Percentiles rank a stretch among this genome's conserved stretches.
Conservation (phyloP, 345 rosid genomes). For the Eutrema yunnanense region DNA sequence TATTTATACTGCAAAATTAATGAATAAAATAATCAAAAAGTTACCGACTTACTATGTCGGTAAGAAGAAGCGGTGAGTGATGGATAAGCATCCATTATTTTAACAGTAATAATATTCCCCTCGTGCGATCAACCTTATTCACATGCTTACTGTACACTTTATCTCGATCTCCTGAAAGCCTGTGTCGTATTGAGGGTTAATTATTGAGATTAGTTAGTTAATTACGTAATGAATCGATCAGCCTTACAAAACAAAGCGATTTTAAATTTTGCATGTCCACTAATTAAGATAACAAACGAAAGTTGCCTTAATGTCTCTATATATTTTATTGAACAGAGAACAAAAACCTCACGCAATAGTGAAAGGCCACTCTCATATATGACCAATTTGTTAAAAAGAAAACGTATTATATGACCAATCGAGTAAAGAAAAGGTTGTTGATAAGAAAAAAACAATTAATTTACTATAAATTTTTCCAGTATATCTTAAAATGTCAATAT, state of each 20-base stretch:
- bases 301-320: slow-evolving; percentile 5
- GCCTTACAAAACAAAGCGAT: slow-evolving; percentile 23
- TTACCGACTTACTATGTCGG: too few species aligned
- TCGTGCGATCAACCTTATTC: slow-evolving; percentile 32
- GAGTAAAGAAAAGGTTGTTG: not conserved
- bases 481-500: not conserved
- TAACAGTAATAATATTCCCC: slow-evolving; percentile 33
- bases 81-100: too few species aligned
- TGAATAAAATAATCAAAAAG: too few species aligned
- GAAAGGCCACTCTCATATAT: slow-evolving; percentile 20
- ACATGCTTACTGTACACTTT: slow-evolving; percentile 32
- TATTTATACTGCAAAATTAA: too few species aligned
- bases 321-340: slow-evolving; percentile 13
- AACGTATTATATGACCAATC: not conserved
- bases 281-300: slow-evolving; percentile 16
- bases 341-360: slow-evolving; percentile 28
- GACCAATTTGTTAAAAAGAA: not conserved
- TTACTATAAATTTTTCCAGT: not conserved
- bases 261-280: slow-evolving; percentile 15
- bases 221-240: slow-evolving; percentile 9
- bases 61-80: too few species aligned
- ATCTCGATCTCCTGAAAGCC: slow-evolving; percentile 32
- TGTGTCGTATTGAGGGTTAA: slow-evolving; percentile 29
- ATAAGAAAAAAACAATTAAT: not conserved
- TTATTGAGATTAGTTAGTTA: slow-evolving; percentile 1